Percentiles rank a stretch among this genome's conserved stretches.
phyloP scores from a whole-genome alignment of 805 yeast species.

The Kazachstania psychrophila region DNA sequence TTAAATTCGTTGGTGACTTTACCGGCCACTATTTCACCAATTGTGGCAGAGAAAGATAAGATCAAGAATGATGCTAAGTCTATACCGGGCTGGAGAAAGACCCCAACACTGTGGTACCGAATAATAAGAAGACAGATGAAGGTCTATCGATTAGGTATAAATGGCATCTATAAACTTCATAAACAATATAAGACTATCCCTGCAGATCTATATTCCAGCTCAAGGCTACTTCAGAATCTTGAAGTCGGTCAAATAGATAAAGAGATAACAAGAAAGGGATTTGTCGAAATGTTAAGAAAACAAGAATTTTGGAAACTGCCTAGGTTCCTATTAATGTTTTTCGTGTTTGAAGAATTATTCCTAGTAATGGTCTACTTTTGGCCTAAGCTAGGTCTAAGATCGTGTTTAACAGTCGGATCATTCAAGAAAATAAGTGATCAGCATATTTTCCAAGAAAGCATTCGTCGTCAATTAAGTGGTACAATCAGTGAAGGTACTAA shows the following conservation, averaged over 20 bases:
- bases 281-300: slow-evolving; percentile 36
- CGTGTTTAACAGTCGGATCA: slow-evolving; percentile 43
- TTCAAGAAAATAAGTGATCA: slow-evolving; percentile 20
- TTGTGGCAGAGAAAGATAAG: slow-evolving; percentile 9
- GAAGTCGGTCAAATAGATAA: neutral
- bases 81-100: slow-evolving; percentile 19
- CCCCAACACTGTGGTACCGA: slow-evolving; percentile 32
- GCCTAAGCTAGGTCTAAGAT: slow-evolving; percentile 50
- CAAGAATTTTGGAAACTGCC: slow-evolving; percentile 44
- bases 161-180: slow-evolving; percentile 30
- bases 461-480: neutral
- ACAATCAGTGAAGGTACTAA: neutral
- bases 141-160: slow-evolving; percentile 52
- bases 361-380: slow-evolving; percentile 43
- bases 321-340: slow-evolving; percentile 37
- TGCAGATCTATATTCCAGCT: neutral
- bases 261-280: slow-evolving; percentile 36
- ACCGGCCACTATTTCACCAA: slow-evolving; percentile 25
- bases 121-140: slow-evolving; percentile 38
- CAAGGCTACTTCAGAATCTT: neutral
- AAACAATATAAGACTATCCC: slow-evolving; percentile 1
- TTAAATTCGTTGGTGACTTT: slow-evolving; percentile 28
- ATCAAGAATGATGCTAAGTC: slow-evolving; percentile 24
- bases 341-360: slow-evolving; percentile 45
- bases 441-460: neutral